Base-by-base conservation (phyloP, 176 grass and related monocot genomes). In the Cenchrus purpureus region DNA sequence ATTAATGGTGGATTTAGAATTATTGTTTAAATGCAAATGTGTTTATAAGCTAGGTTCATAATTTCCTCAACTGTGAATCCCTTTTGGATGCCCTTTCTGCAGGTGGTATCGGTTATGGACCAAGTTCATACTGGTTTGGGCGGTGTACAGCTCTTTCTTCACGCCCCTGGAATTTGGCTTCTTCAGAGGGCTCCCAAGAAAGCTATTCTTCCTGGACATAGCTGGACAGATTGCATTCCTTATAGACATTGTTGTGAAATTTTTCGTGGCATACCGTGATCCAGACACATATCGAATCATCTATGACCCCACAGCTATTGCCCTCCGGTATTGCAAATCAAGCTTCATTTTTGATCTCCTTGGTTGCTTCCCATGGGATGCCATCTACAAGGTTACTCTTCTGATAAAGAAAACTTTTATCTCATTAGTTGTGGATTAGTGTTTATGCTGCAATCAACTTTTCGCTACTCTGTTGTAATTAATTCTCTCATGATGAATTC, bases 101-200 rank as follows among this genome's bases (percentile, higher is more conserved):
- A 99, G 97, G 85, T 92, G 90, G 71, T 97, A 99, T 78, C 25
- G 82, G 57, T 10, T 92, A 72, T 99, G 97, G 97, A 88, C 84
- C 59, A 87, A 78, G 54, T 99, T 99, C 82, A 97, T 99, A 84
- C 50, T 97, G 17, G 29, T 89, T 25, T 97, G 94, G 97, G 97
- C 97, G 1, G 64, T 94, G 50, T 99, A 97, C 62, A 94, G 91
- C 49, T 97, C 97, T 25, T 96, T 94, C 90, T 99, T 97, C 83
- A 99, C 97, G 20, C 97, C 97, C 5, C 73, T 99, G 63, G 97
- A 99, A 55, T 99, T 99, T 8, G 97, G 86, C 10, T 99, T 99
- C 94, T 99, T 92, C 90, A 81, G 90, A 25, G 97, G 97, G 0
- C 97, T 99, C 13, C 97, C 91, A 0, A 71, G 71, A 51, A 94